Evolutionary conservation across 208 protist species (phyloP).

Genomic region (Histomonas meleagridis): DNA sequence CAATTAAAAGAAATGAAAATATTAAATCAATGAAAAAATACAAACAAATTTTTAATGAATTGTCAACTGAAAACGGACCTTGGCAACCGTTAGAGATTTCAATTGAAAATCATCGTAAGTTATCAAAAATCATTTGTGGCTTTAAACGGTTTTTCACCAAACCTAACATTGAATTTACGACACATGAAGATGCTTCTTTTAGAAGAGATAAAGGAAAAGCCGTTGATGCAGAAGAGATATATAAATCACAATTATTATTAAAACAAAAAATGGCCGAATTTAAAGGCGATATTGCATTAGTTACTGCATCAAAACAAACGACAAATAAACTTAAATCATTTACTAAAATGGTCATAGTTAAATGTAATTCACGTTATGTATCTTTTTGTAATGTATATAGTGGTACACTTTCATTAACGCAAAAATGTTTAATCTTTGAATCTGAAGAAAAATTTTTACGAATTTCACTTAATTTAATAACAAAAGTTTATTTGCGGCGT

Average conservation of each 20-base stretch:
- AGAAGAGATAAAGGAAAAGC: neutral
- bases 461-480: neutral
- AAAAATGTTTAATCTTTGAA: neutral
- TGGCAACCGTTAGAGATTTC: neutral
- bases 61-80: neutral
- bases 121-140: neutral
- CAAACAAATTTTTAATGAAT: neutral
- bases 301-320: too few relatives aligned
- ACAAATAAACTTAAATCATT: neutral
- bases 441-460: neutral
- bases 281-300: neutral
- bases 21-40: neutral
- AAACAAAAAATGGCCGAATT: neutral
- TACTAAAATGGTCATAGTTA: neutral
- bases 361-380: neutral
- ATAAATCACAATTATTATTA: neutral
- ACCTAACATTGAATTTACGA: neutral
- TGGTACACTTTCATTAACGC: neutral
- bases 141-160: neutral
- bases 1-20: neutral
- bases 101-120: neutral
- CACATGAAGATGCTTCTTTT: neutral
- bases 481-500: neutral
- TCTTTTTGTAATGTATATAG: neutral
- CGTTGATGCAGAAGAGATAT: neutral